Evolutionary conservation across 345 rosid genomes (phyloP).

Genomic region (Pistacia integerrima): DNA sequence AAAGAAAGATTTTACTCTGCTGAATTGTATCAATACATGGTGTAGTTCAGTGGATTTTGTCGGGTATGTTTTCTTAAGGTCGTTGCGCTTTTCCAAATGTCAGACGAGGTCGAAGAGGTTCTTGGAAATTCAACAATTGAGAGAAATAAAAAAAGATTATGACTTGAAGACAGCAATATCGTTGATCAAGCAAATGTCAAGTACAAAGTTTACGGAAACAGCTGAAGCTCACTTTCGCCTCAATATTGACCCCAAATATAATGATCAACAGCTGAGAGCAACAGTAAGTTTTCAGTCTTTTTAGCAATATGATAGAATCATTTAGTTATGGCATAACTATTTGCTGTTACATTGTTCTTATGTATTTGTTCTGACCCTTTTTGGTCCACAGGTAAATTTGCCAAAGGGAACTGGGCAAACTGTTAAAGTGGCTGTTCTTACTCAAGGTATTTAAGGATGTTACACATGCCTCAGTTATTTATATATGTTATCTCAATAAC

Average conservation of each 20-base stretch:
- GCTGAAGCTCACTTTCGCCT: slow-evolving; percentile 97
- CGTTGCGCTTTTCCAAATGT: slow-evolving; percentile 28
- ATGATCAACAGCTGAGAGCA: slow-evolving; percentile 97
- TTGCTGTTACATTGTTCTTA: slow-evolving; percentile 11
- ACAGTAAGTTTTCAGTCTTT: slow-evolving; percentile 55
- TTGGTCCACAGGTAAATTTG: slow-evolving; percentile 65
- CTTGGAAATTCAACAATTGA: slow-evolving; percentile 92
- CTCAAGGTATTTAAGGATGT: slow-evolving; percentile 69
- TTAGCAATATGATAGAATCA: neutral
- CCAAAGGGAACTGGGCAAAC: slow-evolving; percentile 98
- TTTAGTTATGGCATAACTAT: neutral
- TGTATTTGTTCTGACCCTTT: slow-evolving; percentile 11
- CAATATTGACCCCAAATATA: slow-evolving; percentile 93
- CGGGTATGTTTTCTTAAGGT: neutral
- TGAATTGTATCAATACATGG: neutral
- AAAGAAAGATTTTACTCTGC: neutral
- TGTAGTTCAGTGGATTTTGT: neutral
- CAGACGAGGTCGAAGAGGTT: slow-evolving; percentile 98
- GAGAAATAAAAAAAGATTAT: slow-evolving; percentile 85
- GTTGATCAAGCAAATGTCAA: slow-evolving; percentile 71
- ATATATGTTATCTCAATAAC: neutral
- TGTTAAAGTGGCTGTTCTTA: slow-evolving; percentile 91
- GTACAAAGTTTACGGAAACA: slow-evolving; percentile 78
- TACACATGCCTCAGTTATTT: neutral
- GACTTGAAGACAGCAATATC: slow-evolving; percentile 73